Base-by-base conservation (phyloP, 2,329 filamentous ascomycete genomes). In the Ceratocystis papillata region DNA sequence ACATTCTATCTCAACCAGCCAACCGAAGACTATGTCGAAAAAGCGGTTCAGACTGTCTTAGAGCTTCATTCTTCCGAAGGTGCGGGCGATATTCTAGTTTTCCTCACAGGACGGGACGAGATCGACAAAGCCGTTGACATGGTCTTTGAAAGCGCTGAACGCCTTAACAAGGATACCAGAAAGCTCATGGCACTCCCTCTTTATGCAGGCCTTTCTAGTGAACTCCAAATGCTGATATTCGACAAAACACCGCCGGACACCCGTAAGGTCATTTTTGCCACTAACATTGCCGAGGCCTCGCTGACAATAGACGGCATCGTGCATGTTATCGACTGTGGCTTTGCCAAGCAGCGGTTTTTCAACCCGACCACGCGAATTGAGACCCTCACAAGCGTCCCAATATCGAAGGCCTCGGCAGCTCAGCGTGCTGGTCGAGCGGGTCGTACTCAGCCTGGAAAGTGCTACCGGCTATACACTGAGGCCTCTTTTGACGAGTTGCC, bases 211-310 rank as follows among this genome's bases (percentile, higher is more conserved):
- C 81, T 97, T 5, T 85, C 90, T 1, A 90, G 88, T 7, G 92
- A 96, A 69, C 87, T 96, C 72, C 94, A 97, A 73, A 93, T 96
- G 85, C 92, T 92, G 70, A 88, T 97, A 50, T 97, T 97, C 73
- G 90, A 96, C 71, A 85, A 88, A 65, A 79, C 91, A 1, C 85
- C 89, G 0, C 86, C 89, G 68, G 87, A 92, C 67, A 92, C 87
- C 1, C 83, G 94, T 53, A 97, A 97, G 73, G 88, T 96, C 48
- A 89, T 99, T 45, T 87, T 96, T 70, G 88, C 90, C 3, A 97
- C 94, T 67, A 97, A 97, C 73, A 96, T 97, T 69, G 91, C 94
- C 12, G 94, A 99, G 78, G 93, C 94, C 3, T 96, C 90, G 1
- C 88, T 99, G 55, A 97, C 94, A 17, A 95, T 97, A 66, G 87